phyloP scores from a whole-genome alignment of 2,329 filamentous ascomycete genomes.

The Diaporthe batatas region DNA sequence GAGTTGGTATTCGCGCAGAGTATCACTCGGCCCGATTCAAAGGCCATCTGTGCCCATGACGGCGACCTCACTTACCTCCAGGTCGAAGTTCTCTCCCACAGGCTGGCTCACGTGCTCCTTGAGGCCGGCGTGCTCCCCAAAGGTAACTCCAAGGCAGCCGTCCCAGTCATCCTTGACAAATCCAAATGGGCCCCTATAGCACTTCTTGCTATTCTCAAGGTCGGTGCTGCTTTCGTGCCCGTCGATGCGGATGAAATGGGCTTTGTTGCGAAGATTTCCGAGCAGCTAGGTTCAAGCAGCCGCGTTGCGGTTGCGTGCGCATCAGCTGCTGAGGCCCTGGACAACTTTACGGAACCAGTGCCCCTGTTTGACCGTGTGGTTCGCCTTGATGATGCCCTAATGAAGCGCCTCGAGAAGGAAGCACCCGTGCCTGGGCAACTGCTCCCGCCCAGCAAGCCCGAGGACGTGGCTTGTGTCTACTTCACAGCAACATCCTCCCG shows the following conservation, averaged over 20 bases:
- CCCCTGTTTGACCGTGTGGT: conserved; percentile 41
- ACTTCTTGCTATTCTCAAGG: conserved; percentile 75
- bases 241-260: conserved; percentile 60
- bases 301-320: conserved; percentile 39
- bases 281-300: conserved; percentile 42
- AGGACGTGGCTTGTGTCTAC: conserved; percentile 71
- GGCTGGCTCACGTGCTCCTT: conserved; percentile 60
- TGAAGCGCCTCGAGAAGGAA: conserved; percentile 41
- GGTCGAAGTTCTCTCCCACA: conserved; percentile 54
- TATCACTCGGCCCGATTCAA: conserved; percentile 53
- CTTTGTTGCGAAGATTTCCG: conserved; percentile 46
- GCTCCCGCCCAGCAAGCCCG: conserved; percentile 50
- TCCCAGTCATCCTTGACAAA: conserved; percentile 79
- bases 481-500: conserved; percentile 71
- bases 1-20: conserved; percentile 59
- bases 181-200: conserved; percentile 76
- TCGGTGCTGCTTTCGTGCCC: conserved; percentile 65
- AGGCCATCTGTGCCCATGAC: conserved; percentile 60
- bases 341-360: not conserved
- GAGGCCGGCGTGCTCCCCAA: conserved; percentile 60
- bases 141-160: conserved; percentile 60
- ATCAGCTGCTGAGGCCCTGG: conserved; percentile 39
- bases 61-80: conserved; percentile 59
- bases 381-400: conserved; percentile 38
- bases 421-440: conserved; percentile 42